Conservation (phyloP, 2,329 filamentous ascomycete species). For the Botrytis elliptica region DNA sequence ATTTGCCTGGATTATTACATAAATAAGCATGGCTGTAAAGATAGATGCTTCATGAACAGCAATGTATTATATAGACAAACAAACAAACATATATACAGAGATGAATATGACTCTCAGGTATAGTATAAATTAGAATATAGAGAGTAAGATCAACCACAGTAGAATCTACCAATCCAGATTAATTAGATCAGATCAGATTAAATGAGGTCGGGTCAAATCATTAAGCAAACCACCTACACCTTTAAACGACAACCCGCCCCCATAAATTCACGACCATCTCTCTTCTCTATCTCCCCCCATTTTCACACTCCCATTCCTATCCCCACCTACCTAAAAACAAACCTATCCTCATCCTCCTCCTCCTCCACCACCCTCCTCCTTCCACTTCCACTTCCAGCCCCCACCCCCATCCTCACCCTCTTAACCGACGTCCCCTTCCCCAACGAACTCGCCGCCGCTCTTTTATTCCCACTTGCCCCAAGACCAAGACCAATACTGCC, state of each 20-base stretch:
- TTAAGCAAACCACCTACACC: too few relatives aligned
- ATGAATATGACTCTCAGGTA: not conserved
- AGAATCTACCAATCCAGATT: not conserved
- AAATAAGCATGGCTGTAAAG: not conserved
- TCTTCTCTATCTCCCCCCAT: not conserved
- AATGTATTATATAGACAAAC: not conserved
- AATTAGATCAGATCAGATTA: not conserved
- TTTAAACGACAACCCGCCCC: not conserved
- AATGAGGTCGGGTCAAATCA: not conserved
- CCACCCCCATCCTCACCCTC: conserved; percentile 28
- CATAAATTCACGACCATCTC: not conserved
- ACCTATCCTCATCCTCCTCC: conserved; percentile 38
- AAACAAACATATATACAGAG: not conserved
- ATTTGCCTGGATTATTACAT: not conserved
- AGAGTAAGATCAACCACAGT: not conserved
- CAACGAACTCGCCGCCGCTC: conserved; percentile 30
- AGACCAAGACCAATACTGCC: not conserved
- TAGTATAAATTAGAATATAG: not conserved
- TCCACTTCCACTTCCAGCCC: conserved; percentile 10
- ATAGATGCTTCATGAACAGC: not conserved
- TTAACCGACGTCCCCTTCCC: conserved; percentile 32
- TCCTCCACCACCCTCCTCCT: conserved; percentile 32
- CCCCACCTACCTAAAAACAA: conserved; percentile 20
- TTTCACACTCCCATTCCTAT: too few relatives aligned
- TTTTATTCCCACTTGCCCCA: conserved; percentile 24